phyloP scores from a whole-genome alignment of 805 yeast genomes.

The Ogataea trehaloabstinens region DNA sequence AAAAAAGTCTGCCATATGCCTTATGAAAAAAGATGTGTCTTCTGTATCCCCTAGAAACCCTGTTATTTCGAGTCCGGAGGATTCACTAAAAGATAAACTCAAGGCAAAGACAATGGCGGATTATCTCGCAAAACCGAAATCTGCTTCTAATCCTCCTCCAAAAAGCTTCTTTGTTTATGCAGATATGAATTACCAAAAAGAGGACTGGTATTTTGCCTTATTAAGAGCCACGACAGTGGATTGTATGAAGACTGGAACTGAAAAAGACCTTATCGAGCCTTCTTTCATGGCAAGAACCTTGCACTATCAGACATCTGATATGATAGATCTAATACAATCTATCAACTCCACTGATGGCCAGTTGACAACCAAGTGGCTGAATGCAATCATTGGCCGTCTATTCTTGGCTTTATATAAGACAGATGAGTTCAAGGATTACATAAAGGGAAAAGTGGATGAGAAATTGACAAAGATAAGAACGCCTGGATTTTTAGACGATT shows the following conservation, averaged over 20 bases:
- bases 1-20: slow-evolving; percentile 73
- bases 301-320: slow-evolving; percentile 67
- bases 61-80: too few species aligned
- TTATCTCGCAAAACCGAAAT: slow-evolving; percentile 8
- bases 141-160: slow-evolving; percentile 33
- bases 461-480: slow-evolving; percentile 77
- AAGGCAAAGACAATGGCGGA: neutral
- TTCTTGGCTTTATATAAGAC: slow-evolving; percentile 78
- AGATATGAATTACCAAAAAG: slow-evolving; percentile 79
- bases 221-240: slow-evolving; percentile 67
- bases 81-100: neutral
- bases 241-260: slow-evolving; percentile 16
- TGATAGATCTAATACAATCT: slow-evolving; percentile 70
- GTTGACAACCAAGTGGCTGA: slow-evolving; percentile 83
- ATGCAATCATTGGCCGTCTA: slow-evolving; percentile 80
- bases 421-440: slow-evolving; percentile 53
- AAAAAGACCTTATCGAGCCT: slow-evolving; percentile 49
- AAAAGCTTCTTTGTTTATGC: slow-evolving; percentile 61
- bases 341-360: slow-evolving; percentile 83
- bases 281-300: slow-evolving; percentile 65
- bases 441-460: slow-evolving; percentile 59
- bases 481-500: slow-evolving; percentile 86
- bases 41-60: slow-evolving; percentile 26
- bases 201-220: slow-evolving; percentile 88
- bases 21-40: slow-evolving; percentile 24